phyloP scores from a whole-genome alignment of 2,329 filamentous ascomycete genomes.

The Nothophoma quercina region DNA sequence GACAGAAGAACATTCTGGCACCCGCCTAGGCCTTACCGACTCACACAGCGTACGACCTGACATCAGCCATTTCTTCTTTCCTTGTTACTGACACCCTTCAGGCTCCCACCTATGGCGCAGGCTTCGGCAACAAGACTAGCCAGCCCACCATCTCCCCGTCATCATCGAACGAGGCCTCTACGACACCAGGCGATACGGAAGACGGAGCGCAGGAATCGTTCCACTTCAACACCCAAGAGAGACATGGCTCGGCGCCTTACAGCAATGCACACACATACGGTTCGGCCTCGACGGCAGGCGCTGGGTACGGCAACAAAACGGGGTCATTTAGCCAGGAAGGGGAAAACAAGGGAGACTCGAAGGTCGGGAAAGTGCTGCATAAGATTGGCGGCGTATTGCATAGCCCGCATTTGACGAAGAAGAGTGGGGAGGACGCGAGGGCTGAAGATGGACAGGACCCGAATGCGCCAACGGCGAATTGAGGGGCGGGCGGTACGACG shows the following conservation, averaged over 20 bases:
- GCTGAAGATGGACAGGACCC: neutral
- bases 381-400: constrained; percentile 62
- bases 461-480: neutral
- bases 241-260: constrained; percentile 34
- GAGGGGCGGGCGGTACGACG: too few relatives aligned
- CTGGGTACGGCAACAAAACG: constrained; percentile 52
- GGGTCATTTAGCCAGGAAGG: constrained; percentile 25
- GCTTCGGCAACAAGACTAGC: constrained; percentile 14
- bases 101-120: constrained; percentile 12
- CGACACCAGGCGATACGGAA: neutral
- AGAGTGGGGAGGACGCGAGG: constrained; percentile 58
- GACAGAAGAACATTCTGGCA: constrained; percentile 32
- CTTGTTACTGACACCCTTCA: neutral
- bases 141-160: neutral
- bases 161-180: neutral
- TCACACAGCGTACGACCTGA: constrained; percentile 20
- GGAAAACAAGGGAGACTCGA: constrained; percentile 50
- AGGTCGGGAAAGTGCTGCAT: constrained; percentile 65
- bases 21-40: constrained; percentile 37
- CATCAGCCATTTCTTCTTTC: neutral
- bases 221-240: neutral
- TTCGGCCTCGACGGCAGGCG: constrained; percentile 44
- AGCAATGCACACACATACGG: constrained; percentile 35
- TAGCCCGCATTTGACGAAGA: constrained; percentile 57
- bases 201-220: neutral